phyloP scores from a whole-genome alignment of 1,284 basidiomycete genomes.

The Mycena citricolor region DNA sequence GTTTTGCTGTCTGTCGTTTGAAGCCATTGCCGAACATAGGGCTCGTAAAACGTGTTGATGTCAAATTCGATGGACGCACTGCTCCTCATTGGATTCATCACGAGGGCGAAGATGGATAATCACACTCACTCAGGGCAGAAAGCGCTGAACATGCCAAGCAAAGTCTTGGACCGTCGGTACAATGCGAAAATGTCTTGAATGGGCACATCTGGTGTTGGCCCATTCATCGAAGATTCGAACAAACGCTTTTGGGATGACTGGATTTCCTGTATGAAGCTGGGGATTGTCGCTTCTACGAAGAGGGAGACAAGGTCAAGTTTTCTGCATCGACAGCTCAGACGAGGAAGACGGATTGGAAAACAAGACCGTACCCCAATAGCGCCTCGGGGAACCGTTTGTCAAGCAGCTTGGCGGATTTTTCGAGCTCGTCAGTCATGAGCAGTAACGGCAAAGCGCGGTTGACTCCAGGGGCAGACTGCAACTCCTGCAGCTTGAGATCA shows the following conservation, averaged over 20 bases:
- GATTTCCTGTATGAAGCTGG: conserved; percentile 76
- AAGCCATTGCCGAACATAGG: conserved; percentile 90
- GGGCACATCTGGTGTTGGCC: conserved; percentile 73
- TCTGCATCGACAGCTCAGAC: conserved; percentile 36
- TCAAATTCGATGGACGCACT: conserved; percentile 67
- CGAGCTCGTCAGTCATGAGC: conserved; percentile 85
- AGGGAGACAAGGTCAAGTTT: conserved; percentile 80
- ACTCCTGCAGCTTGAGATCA: conserved; percentile 66
- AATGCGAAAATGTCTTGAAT: conserved; percentile 89
- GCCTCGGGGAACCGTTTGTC: conserved; percentile 86
- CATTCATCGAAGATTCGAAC: conserved; percentile 77
- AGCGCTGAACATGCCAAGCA: conserved; percentile 77
- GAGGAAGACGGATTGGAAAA: not conserved
- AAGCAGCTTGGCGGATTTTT: conserved; percentile 79
- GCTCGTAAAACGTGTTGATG: conserved; percentile 78
- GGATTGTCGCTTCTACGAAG: conserved; percentile 72
- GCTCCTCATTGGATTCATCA: conserved; percentile 21
- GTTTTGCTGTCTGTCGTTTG: conserved; percentile 90
- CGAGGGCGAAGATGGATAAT: conserved; percentile 1
- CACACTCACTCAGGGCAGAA: conserved; percentile 73
- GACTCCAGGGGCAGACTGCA: conserved; percentile 66
- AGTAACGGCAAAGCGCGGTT: conserved; percentile 80
- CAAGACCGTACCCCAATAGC: conserved; percentile 64
- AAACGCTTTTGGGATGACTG: conserved; percentile 69
- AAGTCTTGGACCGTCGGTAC: conserved; percentile 72